phyloP scores from a whole-genome alignment of 805 yeast genomes.

The Metschnikowia kunwiensis region DNA sequence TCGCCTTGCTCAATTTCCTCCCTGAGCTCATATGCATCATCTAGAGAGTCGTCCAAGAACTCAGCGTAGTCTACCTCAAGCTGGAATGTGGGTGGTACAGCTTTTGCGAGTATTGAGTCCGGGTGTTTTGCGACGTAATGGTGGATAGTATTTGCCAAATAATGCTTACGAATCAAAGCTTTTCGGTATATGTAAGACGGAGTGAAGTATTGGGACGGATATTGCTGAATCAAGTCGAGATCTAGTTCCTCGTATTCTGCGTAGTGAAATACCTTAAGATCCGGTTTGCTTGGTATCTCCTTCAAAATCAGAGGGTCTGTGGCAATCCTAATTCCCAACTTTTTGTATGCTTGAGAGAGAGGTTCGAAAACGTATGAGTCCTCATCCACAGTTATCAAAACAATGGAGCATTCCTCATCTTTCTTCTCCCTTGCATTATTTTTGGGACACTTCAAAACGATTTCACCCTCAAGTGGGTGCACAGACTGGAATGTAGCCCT shows the following conservation, averaged over 20 bases:
- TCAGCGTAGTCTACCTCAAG: slow-evolving; percentile 94
- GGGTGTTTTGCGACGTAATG: slow-evolving; percentile 75
- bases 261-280: slow-evolving; percentile 58
- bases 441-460: slow-evolving; percentile 31
- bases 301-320: slow-evolving; percentile 22
- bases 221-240: slow-evolving; percentile 55
- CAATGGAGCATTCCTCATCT: slow-evolving; percentile 4
- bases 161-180: slow-evolving; percentile 88
- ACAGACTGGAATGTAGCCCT: slow-evolving; percentile 66
- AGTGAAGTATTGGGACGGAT: slow-evolving; percentile 51
- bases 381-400: slow-evolving; percentile 38
- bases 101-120: slow-evolving; percentile 49
- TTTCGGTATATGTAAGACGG: slow-evolving; percentile 87
- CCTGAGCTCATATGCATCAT: slow-evolving; percentile 85
- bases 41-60: slow-evolving; percentile 88
- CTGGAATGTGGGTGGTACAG: slow-evolving; percentile 74
- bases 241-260: slow-evolving; percentile 89
- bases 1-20: slow-evolving; percentile 64
- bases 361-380: slow-evolving; percentile 44
- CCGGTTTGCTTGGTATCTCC: slow-evolving; percentile 14
- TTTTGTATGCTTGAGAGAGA: slow-evolving; percentile 34
- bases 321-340: slow-evolving; percentile 25
- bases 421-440: neutral
- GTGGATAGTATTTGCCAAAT: slow-evolving; percentile 78
- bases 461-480: slow-evolving; percentile 54